Base-by-base conservation (phyloP, 352 stramenopile species). In the Saprolegnia diclina region DNA sequence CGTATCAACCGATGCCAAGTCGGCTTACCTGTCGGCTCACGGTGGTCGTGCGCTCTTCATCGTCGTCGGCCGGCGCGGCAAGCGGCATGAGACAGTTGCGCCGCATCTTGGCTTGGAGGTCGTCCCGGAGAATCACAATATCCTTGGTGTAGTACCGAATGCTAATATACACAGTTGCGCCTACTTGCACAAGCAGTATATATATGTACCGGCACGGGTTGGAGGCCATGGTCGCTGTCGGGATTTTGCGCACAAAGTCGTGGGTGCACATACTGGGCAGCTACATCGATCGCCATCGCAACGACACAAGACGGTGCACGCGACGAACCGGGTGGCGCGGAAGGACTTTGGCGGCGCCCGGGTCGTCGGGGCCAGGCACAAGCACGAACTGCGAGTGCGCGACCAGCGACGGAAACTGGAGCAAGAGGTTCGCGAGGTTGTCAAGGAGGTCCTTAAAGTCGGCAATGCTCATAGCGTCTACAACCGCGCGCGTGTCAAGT, bases 121-220 rank as follows among this genome's bases (percentile, higher is more conserved):
- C 81, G 37, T 97, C 82, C 13, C 92, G 87, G 73, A 97, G 97
- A 16, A 98, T 81, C 7, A 98, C 86, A 42, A 98, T 83, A 64
- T 98, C 92, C 71, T 97, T 87, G 7, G 90, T 96, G 77, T 94
- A 98, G 66, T 93, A 90, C 19, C 91, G 87, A 72, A 98, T 90
- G 50, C 80, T 88, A 35, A 4, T 5, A 48, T 16, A 3, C 64
- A 26, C 14, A 19, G 19, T 26, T 55, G 4, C 10, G 14, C 0
- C 64, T n/a, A 50, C 9, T 24, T 56, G 44, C 19, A n/a, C n/a
- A n/a, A n/a, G n/a, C n/a, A n/a, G n/a, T n/a, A n/a, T n/a, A n/a
- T n/a, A n/a, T n/a, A n/a, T 52, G 13, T 65, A 87, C 67, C 93
- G 82, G 73, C 92, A 98, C 5, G 94, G 94, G 67, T 98, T 98